Evolutionary conservation across 306 rosid species (phyloP), one percentile per base, ranked within the genome.

Genomic region (Casuarina glauca): DNA sequence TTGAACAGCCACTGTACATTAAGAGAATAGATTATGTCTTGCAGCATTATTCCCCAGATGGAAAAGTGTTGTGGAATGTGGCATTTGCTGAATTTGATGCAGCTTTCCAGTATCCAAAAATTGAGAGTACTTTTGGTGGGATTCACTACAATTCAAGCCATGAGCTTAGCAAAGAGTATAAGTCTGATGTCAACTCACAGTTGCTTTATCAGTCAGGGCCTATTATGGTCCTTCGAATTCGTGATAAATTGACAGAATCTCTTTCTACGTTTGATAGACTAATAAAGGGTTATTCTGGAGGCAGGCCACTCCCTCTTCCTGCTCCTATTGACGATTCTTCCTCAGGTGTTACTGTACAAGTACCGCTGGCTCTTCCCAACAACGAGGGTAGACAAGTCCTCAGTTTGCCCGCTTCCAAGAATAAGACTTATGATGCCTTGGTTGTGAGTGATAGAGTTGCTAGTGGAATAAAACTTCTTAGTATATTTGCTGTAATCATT

Each of bases 1-100:
- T 84, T 1, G 80, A 74, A 77, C 50, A 54, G 52, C 89, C 86
- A 6, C 84, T 93, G 39, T 83, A 87, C 64, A 81, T 93, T 75
- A 80, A 84, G 73, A 82, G 96, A 70, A 91, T 87, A 32, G 97
- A 93, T 78, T 93, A 90, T 91, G 58, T 78, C 26, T 74, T 93
- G 63, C 67, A 81, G 81, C 84, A 90, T 43, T 79, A 79, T 78
- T 69, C 75, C 51, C 86, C 93, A 3, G 74, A 57, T 9, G 80
- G 84, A 51, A 70, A 74, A 67, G 82, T 88, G 57, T 77, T 87
- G 42, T 93, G 98, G 98, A 90, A 79, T 79, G 74, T 87, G 92
- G 75, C 83, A 9, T 76, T 90, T 66, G 84, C 91, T 70, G 93
- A 91, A 77, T 84, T 93, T 48, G 84, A 79, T 76, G 97, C 93